These are phyloP conservation scores for Trypanosoma cruzi DNA, from an alignment of 208 protist genomes.

Conservation along the genomic window DNA sequence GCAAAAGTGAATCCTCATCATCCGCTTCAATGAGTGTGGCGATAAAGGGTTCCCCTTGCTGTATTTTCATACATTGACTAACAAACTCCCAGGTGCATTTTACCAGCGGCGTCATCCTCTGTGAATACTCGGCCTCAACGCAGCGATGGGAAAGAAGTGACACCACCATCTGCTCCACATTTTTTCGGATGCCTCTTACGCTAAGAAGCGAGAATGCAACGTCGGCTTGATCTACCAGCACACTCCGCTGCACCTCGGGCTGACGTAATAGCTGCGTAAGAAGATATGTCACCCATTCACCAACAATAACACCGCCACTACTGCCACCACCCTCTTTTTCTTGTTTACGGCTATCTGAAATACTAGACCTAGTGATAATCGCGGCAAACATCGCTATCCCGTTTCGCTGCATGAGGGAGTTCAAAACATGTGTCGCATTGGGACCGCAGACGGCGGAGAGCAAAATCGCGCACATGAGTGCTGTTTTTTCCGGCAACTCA, in stretches of 20 bases:
- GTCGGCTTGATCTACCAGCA: conserved; percentile 17
- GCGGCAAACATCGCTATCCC: conserved; percentile 20
- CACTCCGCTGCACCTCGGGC: conserved; percentile 17
- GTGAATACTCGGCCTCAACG: conserved; percentile 19
- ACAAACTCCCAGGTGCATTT: conserved; percentile 37
- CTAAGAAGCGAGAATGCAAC: conserved; percentile 31
- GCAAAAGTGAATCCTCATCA: conserved; percentile 24
- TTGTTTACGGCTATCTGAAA: not conserved
- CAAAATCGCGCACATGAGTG: conserved; percentile 18
- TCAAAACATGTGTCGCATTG: conserved; percentile 8
- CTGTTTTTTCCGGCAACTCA: not conserved
- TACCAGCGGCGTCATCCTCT: conserved; percentile 33
- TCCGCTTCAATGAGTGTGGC: not conserved
- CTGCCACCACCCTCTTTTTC: not conserved
- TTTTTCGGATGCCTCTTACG: conserved; percentile 15
- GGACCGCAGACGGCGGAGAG: conserved; percentile 24
- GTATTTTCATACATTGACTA: conserved; percentile 30
- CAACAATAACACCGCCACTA: not conserved
- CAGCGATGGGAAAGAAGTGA: conserved; percentile 37
- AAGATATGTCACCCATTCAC: conserved; percentile 30
- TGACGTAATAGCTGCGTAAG: conserved; percentile 23
- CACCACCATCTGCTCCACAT: conserved; percentile 32
- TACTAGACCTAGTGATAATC: conserved; percentile 9
- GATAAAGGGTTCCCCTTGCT: not conserved
- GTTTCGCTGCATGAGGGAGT: conserved; percentile 16